Evolutionary conservation across 441 rosid genomes (phyloP), one percentile per base, ranked within the genome.

Genomic region (Adansonia madagascariensis): DNA sequence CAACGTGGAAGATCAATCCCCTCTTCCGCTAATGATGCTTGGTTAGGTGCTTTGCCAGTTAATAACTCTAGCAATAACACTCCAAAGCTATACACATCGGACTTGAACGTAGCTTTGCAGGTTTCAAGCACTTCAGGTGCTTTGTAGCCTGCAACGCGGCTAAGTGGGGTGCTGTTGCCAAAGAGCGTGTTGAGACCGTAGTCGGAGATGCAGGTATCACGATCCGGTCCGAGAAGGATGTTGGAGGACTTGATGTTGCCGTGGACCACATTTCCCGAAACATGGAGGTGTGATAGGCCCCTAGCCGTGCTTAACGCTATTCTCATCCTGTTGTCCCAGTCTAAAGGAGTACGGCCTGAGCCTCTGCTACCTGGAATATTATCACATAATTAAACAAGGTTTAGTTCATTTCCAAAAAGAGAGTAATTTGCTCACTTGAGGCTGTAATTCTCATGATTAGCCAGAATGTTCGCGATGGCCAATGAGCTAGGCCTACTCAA

Each of bases 241-340:
- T 95, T 95, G 83, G 98, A 95, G 56, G 99, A 89, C 84, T 93
- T 93, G 67, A 95, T 85, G 85, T 95, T 95, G 62, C 98, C 98
- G 56, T 95, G 98, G 75, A 86, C 84, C 57, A 91, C 85, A 76
- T 91, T 95, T 7, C 90, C 91, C 0, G 82, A 75, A 35, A 80
- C 82, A 41, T 95, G 98, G 70, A 95, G 95, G 86, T 91, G 87
- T 0, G 94, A 86, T 5, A 93, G 66, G 14, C 97, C 98, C 81
- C 94, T 80, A 0, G 91, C 98, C 0, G 95, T 80, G 27, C 92
- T 87, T 15, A 85, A 61, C 6, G 98, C 98, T 11, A 93, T 88
- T 81, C 83, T 91, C 92, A 90, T 87, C 56, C 98, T 87, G 79
- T 79, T 91, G 79, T 93, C 98, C 98, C 98, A 95, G 82, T 91